A percentile compares a stretch with the other conserved stretches of the same genome.
phyloP scores from a whole-genome alignment of 2,329 filamentous ascomycete genomes.

The Exserohilum rostratum region DNA sequence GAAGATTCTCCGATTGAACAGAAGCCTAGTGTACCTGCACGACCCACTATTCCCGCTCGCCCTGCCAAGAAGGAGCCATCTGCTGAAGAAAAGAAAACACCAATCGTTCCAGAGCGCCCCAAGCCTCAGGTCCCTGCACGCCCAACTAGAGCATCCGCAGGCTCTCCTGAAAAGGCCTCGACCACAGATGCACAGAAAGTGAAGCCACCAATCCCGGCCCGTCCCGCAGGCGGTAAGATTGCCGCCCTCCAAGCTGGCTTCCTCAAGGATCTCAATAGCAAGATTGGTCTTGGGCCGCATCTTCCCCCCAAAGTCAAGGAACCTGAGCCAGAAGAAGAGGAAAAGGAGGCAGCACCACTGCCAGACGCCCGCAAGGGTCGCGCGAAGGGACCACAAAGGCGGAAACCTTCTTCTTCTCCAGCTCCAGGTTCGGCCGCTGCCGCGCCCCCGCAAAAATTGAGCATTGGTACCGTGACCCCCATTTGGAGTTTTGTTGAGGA shows the following conservation, averaged over 20 bases:
- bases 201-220: conserved; percentile 83
- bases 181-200: conserved; percentile 59
- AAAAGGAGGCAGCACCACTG: conserved; percentile 74
- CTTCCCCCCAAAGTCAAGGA: conserved; percentile 76
- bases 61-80: conserved; percentile 49
- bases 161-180: conserved; percentile 49
- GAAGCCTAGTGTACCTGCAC: conserved; percentile 38
- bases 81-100: conserved; percentile 58
- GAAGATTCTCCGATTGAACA: conserved; percentile 41
- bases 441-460: conserved; percentile 30
- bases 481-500: conserved; percentile 47
- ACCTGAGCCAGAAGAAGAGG: conserved; percentile 61
- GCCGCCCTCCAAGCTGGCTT: conserved; percentile 89
- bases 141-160: conserved; percentile 59
- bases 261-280: conserved; percentile 89
- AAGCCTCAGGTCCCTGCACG: conserved; percentile 69
- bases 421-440: conserved; percentile 50
- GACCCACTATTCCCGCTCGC: conserved; percentile 43
- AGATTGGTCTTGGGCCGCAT: conserved; percentile 84
- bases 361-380: conserved; percentile 88
- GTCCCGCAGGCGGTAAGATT: conserved; percentile 83
- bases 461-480: conserved; percentile 35
- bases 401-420: conserved; percentile 68
- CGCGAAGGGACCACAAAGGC: conserved; percentile 83
- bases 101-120: conserved; percentile 62